Evolutionary conservation across 2,329 filamentous ascomycete species (phyloP).

Genomic region (Colletotrichum agaves): DNA sequence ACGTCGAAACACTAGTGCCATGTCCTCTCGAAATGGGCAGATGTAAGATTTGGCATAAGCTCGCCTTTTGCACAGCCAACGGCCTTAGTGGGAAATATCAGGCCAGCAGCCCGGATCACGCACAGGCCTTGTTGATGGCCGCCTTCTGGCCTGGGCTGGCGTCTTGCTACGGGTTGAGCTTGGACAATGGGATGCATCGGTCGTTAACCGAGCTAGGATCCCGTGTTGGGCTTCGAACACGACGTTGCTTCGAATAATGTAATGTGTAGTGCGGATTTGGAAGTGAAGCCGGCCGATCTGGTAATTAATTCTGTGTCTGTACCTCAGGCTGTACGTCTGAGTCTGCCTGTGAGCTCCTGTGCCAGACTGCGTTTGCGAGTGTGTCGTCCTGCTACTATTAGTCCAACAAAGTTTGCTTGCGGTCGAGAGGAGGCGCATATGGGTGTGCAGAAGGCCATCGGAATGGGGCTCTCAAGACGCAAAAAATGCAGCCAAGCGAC

Average conservation of each 20-base stretch:
- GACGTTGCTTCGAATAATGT: constrained; percentile 12
- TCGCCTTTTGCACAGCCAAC: constrained; percentile 20
- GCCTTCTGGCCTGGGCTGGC: constrained; percentile 18
- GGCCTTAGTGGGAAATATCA: constrained; percentile 26
- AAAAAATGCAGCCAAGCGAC: constrained; percentile 1
- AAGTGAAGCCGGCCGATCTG: constrained; percentile 4
- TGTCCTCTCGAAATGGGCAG: constrained; percentile 23
- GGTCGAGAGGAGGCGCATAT: background rate
- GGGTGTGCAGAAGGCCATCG: background rate
- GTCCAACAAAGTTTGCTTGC: background rate
- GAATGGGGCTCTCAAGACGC: background rate
- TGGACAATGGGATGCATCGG: constrained; percentile 9
- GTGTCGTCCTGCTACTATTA: background rate
- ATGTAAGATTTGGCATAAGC: constrained; percentile 35
- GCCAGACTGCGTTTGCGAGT: background rate
- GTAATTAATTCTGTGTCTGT: background rate
- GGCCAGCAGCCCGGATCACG: constrained; percentile 16
- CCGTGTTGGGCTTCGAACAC: constrained; percentile 29
- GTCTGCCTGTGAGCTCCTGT: background rate
- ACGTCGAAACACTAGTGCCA: constrained; percentile 36
- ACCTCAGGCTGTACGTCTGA: background rate
- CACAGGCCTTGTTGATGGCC: constrained; percentile 23
- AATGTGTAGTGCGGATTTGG: constrained; percentile 13
- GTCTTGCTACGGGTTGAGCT: constrained; percentile 10
- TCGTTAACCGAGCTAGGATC: constrained; percentile 23